These are phyloP conservation scores for Aquanectria penicillioides DNA, from an alignment of 2,329 filamentous ascomycete genomes.

Conservation along the genomic window DNA sequence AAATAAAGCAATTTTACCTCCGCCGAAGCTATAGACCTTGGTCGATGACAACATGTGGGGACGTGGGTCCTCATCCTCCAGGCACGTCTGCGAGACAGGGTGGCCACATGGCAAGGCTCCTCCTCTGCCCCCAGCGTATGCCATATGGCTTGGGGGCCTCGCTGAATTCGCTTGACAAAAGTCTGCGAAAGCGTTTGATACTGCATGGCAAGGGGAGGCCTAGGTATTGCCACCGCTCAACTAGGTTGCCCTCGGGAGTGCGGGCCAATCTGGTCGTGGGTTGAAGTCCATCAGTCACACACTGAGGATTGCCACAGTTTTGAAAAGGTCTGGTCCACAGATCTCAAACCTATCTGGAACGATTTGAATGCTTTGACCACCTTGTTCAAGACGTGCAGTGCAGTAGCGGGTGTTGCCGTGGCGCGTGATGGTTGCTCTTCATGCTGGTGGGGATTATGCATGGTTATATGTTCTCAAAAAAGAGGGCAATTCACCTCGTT, in stretches of 20 bases:
- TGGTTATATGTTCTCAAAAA: not conserved
- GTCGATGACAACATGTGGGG: conserved; percentile 20
- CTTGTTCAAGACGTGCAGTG: not conserved
- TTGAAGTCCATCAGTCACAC: not conserved
- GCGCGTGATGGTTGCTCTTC: not conserved
- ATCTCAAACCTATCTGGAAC: conserved; percentile 22
- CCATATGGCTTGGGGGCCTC: not conserved
- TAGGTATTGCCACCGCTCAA: not conserved
- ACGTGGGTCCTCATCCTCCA: conserved; percentile 23
- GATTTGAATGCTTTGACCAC: conserved; percentile 1
- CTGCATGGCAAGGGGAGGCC: conserved; percentile 5
- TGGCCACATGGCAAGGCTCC: conserved; percentile 38
- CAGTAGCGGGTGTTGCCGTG: not conserved
- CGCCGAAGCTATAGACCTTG: conserved; percentile 23
- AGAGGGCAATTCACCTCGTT: not conserved
- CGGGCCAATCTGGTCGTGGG: not conserved
- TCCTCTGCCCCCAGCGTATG: conserved; percentile 9
- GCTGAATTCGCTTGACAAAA: not conserved
- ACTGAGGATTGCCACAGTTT: not conserved
- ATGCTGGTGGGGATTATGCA: not conserved
- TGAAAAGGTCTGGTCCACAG: conserved; percentile 1
- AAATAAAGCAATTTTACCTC: conserved; percentile 42
- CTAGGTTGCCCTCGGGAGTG: not conserved
- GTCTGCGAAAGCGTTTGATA: not conserved
- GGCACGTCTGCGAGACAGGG: conserved; percentile 28